Conservation (phyloP, 2,329 filamentous ascomycete species). For the Fusarium humuli region DNA sequence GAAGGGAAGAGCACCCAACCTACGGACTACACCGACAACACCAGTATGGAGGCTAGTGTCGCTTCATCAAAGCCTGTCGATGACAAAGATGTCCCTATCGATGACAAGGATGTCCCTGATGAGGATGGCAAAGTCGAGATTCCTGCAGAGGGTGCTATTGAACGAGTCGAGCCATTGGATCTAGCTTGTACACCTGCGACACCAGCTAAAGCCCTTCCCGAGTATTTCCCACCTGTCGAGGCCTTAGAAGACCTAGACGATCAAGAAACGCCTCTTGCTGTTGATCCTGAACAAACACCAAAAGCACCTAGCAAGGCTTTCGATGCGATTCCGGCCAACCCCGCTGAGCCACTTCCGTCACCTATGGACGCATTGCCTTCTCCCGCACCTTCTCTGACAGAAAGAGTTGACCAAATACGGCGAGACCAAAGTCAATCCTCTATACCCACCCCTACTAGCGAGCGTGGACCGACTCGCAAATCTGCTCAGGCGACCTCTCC, state of each 20-base stretch:
- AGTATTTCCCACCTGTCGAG: constrained; percentile 19
- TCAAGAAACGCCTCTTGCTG: constrained; percentile 25
- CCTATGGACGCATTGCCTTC: constrained; percentile 31
- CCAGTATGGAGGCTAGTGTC: constrained; percentile 49
- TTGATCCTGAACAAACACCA: constrained; percentile 43
- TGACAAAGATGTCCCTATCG: constrained; percentile 32
- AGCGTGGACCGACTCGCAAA: constrained; percentile 58
- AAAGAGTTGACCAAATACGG: constrained; percentile 64
- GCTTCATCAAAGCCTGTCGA: constrained; percentile 44
- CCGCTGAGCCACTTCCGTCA: constrained; percentile 22
- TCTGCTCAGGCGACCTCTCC: constrained; percentile 61
- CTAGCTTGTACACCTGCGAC: constrained; percentile 55
- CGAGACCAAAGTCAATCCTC: constrained; percentile 58
- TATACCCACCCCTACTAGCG: constrained; percentile 44
- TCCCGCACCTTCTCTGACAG: constrained; percentile 50
- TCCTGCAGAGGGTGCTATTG: constrained; percentile 53
- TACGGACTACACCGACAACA: constrained; percentile 54
- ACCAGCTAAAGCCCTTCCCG: constrained; percentile 34
- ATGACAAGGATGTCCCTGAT: constrained; percentile 40
- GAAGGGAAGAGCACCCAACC: constrained; percentile 61
- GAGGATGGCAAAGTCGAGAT: constrained; percentile 50
- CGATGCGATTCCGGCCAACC: constrained; percentile 31
- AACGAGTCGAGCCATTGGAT: constrained; percentile 63
- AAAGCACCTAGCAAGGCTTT: constrained; percentile 25
- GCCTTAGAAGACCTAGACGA: neutral